Base-by-base conservation (phyloP, 257 asterid genomes). In the Paraleonurus japonicus region DNA sequence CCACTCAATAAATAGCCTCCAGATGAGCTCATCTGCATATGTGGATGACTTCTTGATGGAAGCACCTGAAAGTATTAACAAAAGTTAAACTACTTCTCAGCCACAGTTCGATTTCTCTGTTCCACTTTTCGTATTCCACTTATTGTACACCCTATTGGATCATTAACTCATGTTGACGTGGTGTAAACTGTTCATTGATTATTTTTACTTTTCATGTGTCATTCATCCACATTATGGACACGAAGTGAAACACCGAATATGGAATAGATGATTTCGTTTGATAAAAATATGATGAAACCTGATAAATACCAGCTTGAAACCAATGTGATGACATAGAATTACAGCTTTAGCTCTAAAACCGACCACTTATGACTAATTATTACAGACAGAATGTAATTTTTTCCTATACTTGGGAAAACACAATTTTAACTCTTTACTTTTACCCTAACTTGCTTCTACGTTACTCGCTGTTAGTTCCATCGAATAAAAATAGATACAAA, bases 41-140 rank as follows among this genome's bases (percentile, higher is more conserved):
- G 96, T 30, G 97, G 98, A 76, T 94, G 99, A 47, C 93, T 89
- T 87, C 97, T 87, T 16, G 89, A 89, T 37, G 96, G 96, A 76
- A 94, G 96, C 69, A 94, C 99, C 97, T 91, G 85, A 72, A 69
- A 24, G 3, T 45, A 50, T 41, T 7, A 35, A 48, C 3, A 37
- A 11, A 32, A 1, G 0, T 11, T 16, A 2, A 15, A 41, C 60
- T 4, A 12, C 43, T 3, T 62, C 39, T 75, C 51, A 26, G 37
- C 12, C 6, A 68, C n/a, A n/a, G n/a, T n/a, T n/a, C n/a, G n/a
- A n/a, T n/a, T n/a, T n/a, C n/a, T n/a, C n/a, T n/a, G n/a, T n/a
- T n/a, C n/a, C n/a, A n/a, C n/a, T n/a, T n/a, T n/a, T n/a, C n/a
- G n/a, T n/a, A n/a, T n/a, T n/a, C n/a, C n/a, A n/a, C n/a, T n/a